phyloP scores from a whole-genome alignment of 2,329 filamentous ascomycete genomes.

The Apiospora koreana region DNA sequence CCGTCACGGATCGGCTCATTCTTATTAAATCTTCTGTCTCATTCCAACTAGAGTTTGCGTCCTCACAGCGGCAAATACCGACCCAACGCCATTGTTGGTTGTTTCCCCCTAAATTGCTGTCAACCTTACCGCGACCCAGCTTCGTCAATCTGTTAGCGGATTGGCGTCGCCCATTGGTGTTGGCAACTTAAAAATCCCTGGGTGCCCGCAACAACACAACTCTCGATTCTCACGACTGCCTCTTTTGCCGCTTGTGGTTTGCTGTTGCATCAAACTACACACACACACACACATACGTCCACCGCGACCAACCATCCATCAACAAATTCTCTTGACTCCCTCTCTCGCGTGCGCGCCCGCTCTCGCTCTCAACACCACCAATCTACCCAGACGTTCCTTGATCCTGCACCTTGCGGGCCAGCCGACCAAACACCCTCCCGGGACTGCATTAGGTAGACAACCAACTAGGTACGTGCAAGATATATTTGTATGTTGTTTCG shows the following conservation, averaged over 20 bases:
- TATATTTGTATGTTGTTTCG: not conserved
- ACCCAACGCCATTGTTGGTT: conserved; percentile 2
- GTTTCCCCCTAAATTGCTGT: not conserved
- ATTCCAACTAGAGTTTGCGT: conserved; percentile 6
- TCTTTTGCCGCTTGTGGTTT: not conserved
- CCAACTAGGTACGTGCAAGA: not conserved
- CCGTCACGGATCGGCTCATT: conserved; percentile 7
- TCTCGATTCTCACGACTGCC: not conserved
- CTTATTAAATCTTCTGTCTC: not conserved
- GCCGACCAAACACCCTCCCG: not conserved
- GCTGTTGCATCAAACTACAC: not conserved
- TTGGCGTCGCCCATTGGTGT: not conserved
- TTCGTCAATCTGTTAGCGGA: not conserved
- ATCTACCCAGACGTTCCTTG: not conserved
- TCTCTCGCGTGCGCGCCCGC: not conserved
- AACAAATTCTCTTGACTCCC: not conserved
- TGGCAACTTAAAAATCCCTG: conserved; percentile 6
- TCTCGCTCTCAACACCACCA: not conserved
- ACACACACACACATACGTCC: not conserved
- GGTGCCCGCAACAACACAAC: conserved; percentile 1
- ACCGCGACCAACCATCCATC: not conserved
- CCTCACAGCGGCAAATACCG: conserved; percentile 8
- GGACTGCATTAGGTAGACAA: not conserved
- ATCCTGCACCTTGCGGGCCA: not conserved
- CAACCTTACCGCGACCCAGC: conserved; percentile 1